Conservation (phyloP, 164 flowering plant genomes). For the Annona squamosa region DNA sequence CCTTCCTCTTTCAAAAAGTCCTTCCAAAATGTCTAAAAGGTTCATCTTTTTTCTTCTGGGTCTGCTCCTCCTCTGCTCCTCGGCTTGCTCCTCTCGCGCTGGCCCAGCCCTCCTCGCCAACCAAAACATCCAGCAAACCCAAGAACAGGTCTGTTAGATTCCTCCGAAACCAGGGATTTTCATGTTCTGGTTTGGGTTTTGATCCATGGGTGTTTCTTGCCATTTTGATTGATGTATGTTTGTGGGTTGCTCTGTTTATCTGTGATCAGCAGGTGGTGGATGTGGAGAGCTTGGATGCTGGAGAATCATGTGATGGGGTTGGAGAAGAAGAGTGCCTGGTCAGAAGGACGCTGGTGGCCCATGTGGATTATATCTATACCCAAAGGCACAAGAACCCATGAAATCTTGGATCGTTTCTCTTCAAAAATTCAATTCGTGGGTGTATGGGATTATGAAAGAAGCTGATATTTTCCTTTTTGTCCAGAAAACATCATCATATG, state of each 20-base stretch:
- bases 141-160: background rate
- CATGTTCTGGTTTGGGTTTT: background rate
- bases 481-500: no score
- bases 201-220: background rate
- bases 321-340: constrained; percentile 34
- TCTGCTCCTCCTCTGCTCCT: constrained; percentile 20
- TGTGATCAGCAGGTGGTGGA: constrained; percentile 1
- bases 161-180: background rate
- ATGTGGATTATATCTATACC: constrained; percentile 32
- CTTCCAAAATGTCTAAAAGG: constrained; percentile 16
- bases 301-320: constrained; percentile 14
- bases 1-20: background rate
- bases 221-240: background rate
- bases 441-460: no score
- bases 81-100: constrained; percentile 22
- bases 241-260: background rate
- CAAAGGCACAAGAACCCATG: constrained; percentile 6
- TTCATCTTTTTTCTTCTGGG: constrained; percentile 10
- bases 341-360: constrained; percentile 37
- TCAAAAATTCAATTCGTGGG: background rate
- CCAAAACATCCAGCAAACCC: background rate
- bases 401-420: background rate
- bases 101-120: constrained; percentile 7
- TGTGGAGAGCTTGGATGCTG: background rate
- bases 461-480: no score